Conservation (phyloP, 345 rosid species). For the Noccaea bulbosa region DNA sequence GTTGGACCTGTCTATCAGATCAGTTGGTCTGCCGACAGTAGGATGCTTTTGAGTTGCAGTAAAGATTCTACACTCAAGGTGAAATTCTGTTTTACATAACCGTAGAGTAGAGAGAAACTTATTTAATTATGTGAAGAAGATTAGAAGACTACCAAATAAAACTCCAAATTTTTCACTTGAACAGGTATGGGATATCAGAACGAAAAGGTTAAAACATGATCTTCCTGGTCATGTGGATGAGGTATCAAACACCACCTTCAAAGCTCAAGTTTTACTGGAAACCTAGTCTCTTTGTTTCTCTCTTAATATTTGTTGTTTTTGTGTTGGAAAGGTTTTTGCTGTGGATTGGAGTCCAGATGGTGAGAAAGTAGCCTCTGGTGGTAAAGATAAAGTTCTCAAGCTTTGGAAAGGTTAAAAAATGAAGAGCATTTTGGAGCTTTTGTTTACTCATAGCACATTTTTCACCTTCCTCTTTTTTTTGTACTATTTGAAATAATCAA, state of each 20-base stretch:
- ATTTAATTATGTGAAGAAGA: too few relatives aligned
- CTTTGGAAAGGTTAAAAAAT: conserved; percentile 78
- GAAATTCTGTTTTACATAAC: background rate
- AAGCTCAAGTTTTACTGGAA: background rate
- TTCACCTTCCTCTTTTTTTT: background rate
- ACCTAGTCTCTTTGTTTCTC: background rate
- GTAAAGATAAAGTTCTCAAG: conserved; percentile 80
- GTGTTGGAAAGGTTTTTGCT: conserved; percentile 45
- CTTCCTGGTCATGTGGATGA: conserved; percentile 93
- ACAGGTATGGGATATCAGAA: conserved; percentile 84
- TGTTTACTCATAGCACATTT: background rate
- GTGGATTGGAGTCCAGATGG: conserved; percentile 99
- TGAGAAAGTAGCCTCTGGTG: conserved; percentile 95
- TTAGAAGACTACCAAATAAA: too few relatives aligned
- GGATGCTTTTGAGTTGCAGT: conserved; percentile 94
- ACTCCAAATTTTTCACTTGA: background rate
- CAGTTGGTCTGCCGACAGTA: conserved; percentile 99
- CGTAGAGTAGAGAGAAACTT: too few relatives aligned
- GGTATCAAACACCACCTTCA: conserved; percentile 48
- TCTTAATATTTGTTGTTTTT: conserved; percentile 1
- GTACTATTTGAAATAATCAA: too few relatives aligned
- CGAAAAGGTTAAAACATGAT: conserved; percentile 80
- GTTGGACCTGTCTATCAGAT: conserved; percentile 95
- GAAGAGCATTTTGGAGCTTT: background rate
- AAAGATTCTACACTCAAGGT: conserved; percentile 97